Evolutionary conservation across 1,284 basidiomycete genomes (phyloP).

Genomic region (Moesziomyces parantarcticus): DNA sequence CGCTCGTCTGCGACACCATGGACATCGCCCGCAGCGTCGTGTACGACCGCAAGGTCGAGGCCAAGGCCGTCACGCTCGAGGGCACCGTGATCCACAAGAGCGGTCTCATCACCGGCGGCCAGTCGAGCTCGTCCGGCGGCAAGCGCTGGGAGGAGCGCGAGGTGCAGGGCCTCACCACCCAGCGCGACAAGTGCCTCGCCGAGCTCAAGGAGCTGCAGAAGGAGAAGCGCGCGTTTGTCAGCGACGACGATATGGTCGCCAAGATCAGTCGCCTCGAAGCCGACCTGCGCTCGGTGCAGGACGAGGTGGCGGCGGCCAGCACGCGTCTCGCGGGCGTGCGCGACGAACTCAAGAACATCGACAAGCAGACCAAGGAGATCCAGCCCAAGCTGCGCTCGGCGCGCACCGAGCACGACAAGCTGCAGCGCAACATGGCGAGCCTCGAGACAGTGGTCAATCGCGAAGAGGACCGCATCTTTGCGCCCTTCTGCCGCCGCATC

Average conservation of each 20-base stretch:
- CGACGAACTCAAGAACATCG: conserved; percentile 52
- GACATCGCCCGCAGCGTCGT: conserved; percentile 89
- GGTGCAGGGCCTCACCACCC: conserved; percentile 80
- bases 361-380: conserved; percentile 44
- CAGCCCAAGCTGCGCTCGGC: conserved; percentile 37
- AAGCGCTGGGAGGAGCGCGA: conserved; percentile 87
- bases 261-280: conserved; percentile 84
- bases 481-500: conserved; percentile 82
- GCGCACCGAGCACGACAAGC: conserved; percentile 73
- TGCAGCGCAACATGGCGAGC: conserved; percentile 70
- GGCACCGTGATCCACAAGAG: conserved; percentile 98
- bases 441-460: conserved; percentile 47
- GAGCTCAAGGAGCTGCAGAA: conserved; percentile 84
- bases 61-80: conserved; percentile 96
- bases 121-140: conserved; percentile 73
- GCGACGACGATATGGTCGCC: conserved; percentile 81
- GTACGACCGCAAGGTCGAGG: conserved; percentile 93
- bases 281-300: conserved; percentile 77
- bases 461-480: conserved; percentile 85
- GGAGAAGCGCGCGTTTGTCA: conserved; percentile 81
- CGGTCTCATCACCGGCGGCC: conserved; percentile 94
- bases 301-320: conserved; percentile 75
- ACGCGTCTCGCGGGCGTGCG: conserved; percentile 54
- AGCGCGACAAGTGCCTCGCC: conserved; percentile 77
- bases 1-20: conserved; percentile 93